These are phyloP conservation scores for Tremella fuciformis DNA, from an alignment of 768 basidiomycete species.

Conservation along the genomic window DNA sequence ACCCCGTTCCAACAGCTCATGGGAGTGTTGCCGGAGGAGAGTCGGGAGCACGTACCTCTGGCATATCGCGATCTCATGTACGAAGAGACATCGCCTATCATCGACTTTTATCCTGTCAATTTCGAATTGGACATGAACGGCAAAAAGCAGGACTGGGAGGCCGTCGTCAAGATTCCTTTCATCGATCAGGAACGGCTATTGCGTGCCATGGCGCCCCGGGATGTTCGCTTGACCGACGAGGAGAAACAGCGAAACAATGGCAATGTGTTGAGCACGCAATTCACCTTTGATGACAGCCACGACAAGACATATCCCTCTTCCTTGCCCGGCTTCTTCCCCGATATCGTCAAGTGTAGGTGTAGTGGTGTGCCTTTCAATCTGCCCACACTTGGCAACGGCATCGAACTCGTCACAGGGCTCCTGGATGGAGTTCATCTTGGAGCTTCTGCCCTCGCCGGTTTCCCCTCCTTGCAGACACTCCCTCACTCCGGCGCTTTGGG, in stretches of 20 bases:
- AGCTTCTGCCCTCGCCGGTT: constrained; percentile 81
- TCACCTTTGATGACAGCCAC: constrained; percentile 65
- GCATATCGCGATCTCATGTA: constrained; percentile 93
- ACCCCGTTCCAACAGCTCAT: constrained; percentile 92
- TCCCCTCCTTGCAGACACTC: constrained; percentile 90
- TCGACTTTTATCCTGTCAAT: constrained; percentile 88
- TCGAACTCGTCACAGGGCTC: constrained; percentile 80
- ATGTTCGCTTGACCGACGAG: constrained; percentile 70
- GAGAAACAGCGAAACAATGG: constrained; percentile 73
- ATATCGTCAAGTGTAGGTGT: constrained; percentile 75
- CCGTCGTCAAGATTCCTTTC: constrained; percentile 97
- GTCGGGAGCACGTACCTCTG: constrained; percentile 79
- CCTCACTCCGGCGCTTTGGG: constrained; percentile 73
- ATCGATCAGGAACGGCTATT: constrained; percentile 78
- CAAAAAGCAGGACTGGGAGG: constrained; percentile 99
- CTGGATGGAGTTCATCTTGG: constrained; percentile 86
- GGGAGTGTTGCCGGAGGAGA: constrained; percentile 92
- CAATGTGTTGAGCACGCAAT: constrained; percentile 71
- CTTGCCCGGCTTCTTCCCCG: constrained; percentile 89
- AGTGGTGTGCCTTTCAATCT: constrained; percentile 78
- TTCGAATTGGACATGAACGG: constrained; percentile 95
- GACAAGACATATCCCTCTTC: constrained; percentile 81
- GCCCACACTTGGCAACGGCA: constrained; percentile 71
- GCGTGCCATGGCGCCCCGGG: constrained; percentile 82
- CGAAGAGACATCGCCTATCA: constrained; percentile 74